phyloP scores from a whole-genome alignment of 805 yeast genomes.

The Priceomyces carsonii region DNA sequence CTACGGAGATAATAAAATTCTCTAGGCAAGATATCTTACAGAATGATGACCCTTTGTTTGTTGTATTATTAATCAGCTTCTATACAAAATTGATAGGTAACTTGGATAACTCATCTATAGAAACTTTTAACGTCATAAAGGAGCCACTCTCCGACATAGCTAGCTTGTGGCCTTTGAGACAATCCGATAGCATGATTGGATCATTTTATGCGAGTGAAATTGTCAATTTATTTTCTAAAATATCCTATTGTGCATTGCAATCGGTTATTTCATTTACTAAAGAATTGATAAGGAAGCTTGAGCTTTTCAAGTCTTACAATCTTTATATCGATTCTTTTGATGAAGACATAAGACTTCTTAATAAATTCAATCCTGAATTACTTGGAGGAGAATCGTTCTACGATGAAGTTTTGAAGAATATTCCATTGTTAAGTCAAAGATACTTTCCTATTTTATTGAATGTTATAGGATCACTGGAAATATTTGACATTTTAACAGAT shows the following conservation, averaged over 20 bases:
- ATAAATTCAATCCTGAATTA: conserved; percentile 16
- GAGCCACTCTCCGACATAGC: conserved; percentile 9
- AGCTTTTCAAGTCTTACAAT: conserved; percentile 22
- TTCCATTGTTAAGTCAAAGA: conserved; percentile 16
- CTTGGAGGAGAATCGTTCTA: conserved; percentile 12
- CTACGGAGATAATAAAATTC: conserved; percentile 10
- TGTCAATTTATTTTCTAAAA: conserved; percentile 16
- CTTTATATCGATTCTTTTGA: conserved; percentile 14
- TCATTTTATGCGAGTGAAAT: conserved; percentile 17
- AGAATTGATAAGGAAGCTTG: conserved; percentile 8
- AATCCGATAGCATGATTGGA: conserved; percentile 11
- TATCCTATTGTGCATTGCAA: conserved; percentile 17
- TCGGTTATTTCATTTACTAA: conserved; percentile 7
- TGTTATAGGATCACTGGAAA: conserved; percentile 14
- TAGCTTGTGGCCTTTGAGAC: conserved; percentile 7
- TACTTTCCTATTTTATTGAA: conserved; percentile 29
- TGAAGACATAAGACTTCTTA: conserved; percentile 21
- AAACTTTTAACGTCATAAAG: conserved; percentile 7
- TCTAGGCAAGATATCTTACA: conserved; percentile 14
- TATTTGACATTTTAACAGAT: conserved; percentile 15
- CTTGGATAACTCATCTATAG: neutral
- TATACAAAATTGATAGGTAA: conserved; percentile 20
- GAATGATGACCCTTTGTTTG: conserved; percentile 26
- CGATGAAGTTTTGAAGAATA: conserved; percentile 12
- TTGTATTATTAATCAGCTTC: conserved; percentile 24